phyloP scores from a whole-genome alignment of 108 stramenopile species.

The Fragilariopsis cylindrus region DNA sequence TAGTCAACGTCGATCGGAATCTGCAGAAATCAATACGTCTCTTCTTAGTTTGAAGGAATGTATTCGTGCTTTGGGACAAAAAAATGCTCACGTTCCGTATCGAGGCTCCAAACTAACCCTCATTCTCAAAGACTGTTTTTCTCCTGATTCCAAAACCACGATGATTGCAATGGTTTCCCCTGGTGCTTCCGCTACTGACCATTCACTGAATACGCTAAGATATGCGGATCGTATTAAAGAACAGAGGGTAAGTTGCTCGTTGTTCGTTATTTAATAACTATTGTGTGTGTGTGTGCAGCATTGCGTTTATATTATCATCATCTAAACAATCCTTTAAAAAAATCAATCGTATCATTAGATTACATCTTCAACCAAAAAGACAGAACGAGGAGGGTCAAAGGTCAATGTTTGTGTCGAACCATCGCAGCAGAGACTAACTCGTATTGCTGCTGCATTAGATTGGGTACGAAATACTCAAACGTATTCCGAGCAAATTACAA shows the following conservation, averaged over 20 bases:
- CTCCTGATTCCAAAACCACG: slow-evolving; percentile 86
- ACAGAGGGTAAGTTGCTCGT: slow-evolving; percentile 54
- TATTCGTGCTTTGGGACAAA: slow-evolving; percentile 91
- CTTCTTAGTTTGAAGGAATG: slow-evolving; percentile 97
- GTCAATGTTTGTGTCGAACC: background rate
- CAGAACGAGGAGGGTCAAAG: background rate
- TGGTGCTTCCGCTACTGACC: slow-evolving; percentile 90
- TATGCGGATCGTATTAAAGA: slow-evolving; percentile 97
- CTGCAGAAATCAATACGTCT: slow-evolving; percentile 97
- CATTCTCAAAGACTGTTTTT: slow-evolving; percentile 97
- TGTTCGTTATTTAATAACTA: background rate
- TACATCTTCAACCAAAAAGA: slow-evolving; percentile 11
- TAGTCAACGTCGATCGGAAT: slow-evolving; percentile 90
- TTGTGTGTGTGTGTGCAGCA: background rate
- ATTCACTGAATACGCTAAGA: slow-evolving; percentile 97
- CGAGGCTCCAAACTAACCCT: slow-evolving; percentile 97
- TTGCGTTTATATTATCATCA: background rate
- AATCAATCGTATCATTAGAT: background rate
- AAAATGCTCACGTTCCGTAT: slow-evolving; percentile 93
- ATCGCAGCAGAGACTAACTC: slow-evolving; percentile 25
- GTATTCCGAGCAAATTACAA: background rate
- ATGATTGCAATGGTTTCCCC: slow-evolving; percentile 99
- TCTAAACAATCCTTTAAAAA: background rate
- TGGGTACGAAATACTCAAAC: background rate
- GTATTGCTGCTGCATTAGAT: slow-evolving; percentile 23